Base-by-base conservation (phyloP, 148 eudicot species). In the Euryodendron excelsum region DNA sequence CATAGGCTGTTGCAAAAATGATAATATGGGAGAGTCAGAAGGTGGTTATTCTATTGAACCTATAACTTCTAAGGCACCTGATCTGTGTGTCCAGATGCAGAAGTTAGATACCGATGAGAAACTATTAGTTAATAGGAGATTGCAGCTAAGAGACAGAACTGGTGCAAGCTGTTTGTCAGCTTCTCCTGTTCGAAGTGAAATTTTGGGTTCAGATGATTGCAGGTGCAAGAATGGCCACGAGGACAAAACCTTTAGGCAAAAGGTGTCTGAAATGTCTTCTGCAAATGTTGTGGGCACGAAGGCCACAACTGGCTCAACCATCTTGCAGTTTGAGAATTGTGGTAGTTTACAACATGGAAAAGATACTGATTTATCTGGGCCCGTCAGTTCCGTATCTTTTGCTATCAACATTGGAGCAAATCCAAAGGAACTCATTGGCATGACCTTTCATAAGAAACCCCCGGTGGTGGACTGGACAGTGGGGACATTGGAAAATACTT, bases 391-490 rank as follows among this genome's bases (percentile, higher is more conserved):
- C n/a, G 72, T 68, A 64, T 73, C 79, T 70, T 33, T 76, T 34
- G 53, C 20, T 76, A 69, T 73, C 27, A 41, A 61, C 55, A 25
- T 75, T 72, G 86, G 74, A 83, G 81, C 65, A 15, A 78, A 84
- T 41, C 39, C 73, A 31, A 5, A 37, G 64, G 75, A 82, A 58
- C 80, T 80, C 50, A 58, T 80, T 59, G 81, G 84, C 74, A 83
- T 90, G 91, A 84, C 88, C 78, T 86, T 90, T 68, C 55, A 82
- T 78, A 84, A 47, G 88, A 87, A 88, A 85, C 90, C 93, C 33
- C 97, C 90, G 41, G 12, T 72, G 44, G 80, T 80, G 81, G 80
- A 83, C 47, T 77, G 71, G 81, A 67, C 69, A 50, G 77, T 80
- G 80, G 85, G 63, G 28, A 21, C 66, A 58, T 76, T 69, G 45